phyloP scores from a whole-genome alignment of 2,329 filamentous ascomycete species.

The Trichoderma harzianum region DNA sequence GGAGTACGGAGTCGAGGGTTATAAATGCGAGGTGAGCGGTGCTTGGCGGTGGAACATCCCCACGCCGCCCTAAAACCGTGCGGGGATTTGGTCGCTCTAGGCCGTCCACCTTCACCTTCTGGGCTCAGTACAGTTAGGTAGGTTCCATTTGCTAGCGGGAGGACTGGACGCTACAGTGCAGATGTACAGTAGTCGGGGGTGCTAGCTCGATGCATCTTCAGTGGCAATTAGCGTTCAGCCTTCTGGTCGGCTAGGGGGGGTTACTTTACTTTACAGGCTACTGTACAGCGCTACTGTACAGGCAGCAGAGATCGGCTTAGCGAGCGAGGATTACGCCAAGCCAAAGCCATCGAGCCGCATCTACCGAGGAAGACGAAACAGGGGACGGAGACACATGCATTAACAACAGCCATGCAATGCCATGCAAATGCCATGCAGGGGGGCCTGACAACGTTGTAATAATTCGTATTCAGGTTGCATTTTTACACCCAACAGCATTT shows the following conservation, averaged over 20 bases:
- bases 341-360: not conserved
- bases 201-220: not conserved
- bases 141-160: not conserved
- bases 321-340: not conserved
- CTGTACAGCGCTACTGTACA: not conserved
- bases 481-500: not conserved
- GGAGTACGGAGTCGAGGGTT: slow-evolving; percentile 9
- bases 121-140: no score
- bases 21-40: slow-evolving; percentile 5
- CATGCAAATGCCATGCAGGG: not conserved
- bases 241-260: not conserved
- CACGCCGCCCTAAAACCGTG: not conserved
- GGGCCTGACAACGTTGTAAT: not conserved
- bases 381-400: not conserved
- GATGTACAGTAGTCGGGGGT: no score
- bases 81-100: not conserved
- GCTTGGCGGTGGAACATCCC: not conserved
- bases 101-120: no score
- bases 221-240: not conserved
- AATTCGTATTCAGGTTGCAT: not conserved
- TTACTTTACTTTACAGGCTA: not conserved
- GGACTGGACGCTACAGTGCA: not conserved
- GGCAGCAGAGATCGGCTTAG: not conserved
- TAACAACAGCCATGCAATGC: not conserved
- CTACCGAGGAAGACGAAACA: not conserved